Percentiles rank a stretch among this genome's conserved stretches.
phyloP scores from a whole-genome alignment of 108 stramenopile genomes.

The Stephanodiscus minutulus region DNA sequence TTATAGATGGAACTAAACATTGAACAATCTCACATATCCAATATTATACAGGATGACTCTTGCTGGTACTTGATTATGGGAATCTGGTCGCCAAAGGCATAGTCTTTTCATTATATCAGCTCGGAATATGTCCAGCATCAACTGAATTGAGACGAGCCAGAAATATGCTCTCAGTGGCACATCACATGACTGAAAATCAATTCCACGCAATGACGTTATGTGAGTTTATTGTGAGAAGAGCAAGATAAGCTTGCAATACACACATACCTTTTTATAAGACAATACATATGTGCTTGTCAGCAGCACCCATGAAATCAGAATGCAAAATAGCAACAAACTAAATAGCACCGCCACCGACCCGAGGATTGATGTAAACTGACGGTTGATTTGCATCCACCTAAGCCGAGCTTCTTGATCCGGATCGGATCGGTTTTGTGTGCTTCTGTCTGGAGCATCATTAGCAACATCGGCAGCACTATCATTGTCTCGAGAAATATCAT shows the following conservation, averaged over 20 bases:
- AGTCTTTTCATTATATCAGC: slow-evolving; percentile 68
- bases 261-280: slow-evolving; percentile 55
- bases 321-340: slow-evolving; percentile 58
- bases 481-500: not conserved
- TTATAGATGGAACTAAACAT: not conserved
- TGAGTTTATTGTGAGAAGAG: not conserved
- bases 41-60: slow-evolving; percentile 67
- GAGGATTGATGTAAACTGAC: slow-evolving; percentile 62
- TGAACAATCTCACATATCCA: slow-evolving; percentile 41
- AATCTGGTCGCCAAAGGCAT: slow-evolving; percentile 62
- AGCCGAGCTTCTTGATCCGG: slow-evolving; percentile 53
- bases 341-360: slow-evolving; percentile 62
- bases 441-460: not conserved
- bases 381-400: slow-evolving; percentile 68
- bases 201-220: not conserved
- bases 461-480: not conserved
- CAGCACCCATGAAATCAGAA: slow-evolving; percentile 73
- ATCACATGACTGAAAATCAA: slow-evolving; percentile 50
- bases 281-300: slow-evolving; percentile 63
- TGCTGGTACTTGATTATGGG: slow-evolving; percentile 38
- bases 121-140: slow-evolving; percentile 74
- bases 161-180: slow-evolving; percentile 71
- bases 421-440: slow-evolving; percentile 23
- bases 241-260: not conserved
- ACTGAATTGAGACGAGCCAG: slow-evolving; percentile 70